phyloP scores from a whole-genome alignment of 2,329 filamentous ascomycete genomes.

The Diaporthe helianthi region DNA sequence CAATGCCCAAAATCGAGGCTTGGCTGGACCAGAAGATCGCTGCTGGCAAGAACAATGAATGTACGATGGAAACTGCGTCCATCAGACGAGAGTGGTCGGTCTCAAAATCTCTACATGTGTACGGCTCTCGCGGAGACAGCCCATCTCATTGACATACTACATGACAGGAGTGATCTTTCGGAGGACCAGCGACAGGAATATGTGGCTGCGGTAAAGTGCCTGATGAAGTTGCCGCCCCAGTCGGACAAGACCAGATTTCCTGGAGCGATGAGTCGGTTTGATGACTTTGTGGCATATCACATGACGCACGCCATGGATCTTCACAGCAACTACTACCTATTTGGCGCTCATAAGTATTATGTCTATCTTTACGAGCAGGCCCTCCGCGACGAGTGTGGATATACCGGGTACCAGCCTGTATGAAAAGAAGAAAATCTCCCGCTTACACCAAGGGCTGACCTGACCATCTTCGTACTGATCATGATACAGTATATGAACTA shows the following conservation, averaged over 20 bases:
- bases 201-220: conserved; percentile 39
- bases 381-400: conserved; percentile 45
- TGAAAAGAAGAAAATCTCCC: no score
- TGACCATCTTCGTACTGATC: not conserved
- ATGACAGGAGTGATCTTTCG: conserved; percentile 36
- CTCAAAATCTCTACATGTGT: not conserved
- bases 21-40: conserved; percentile 40
- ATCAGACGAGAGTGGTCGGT: not conserved
- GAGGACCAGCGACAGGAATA: conserved; percentile 39
- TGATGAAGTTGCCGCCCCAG: conserved; percentile 40
- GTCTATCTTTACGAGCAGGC: conserved; percentile 43
- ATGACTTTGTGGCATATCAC: conserved; percentile 46
- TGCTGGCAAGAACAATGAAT: not conserved
- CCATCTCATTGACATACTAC: not conserved
- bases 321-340: conserved; percentile 37
- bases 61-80: not conserved
- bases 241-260: conserved; percentile 38
- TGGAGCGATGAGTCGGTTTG: conserved; percentile 40
- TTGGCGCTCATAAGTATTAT: conserved; percentile 44
- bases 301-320: conserved; percentile 39
- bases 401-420: conserved; percentile 42
- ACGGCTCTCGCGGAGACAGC: not conserved
- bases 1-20: conserved; percentile 41
- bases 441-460: not conserved
- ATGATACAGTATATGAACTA: conserved; percentile 2